Conservation (phyloP, 1,139 yeast genomes). For the Hyphopichia buzzinii region DNA sequence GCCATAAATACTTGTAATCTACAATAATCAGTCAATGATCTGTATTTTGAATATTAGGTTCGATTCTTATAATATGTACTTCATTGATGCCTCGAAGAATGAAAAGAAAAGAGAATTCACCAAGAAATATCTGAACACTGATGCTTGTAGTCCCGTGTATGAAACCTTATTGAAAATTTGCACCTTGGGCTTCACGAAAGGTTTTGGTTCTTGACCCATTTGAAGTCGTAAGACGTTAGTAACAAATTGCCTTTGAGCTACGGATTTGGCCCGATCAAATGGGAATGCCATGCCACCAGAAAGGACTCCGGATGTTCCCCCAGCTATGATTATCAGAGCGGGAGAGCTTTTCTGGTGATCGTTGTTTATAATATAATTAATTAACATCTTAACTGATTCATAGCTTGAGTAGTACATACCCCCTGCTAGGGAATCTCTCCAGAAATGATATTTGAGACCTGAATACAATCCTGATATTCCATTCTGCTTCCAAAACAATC, state of each 20-base stretch:
- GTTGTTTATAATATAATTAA: constrained; percentile 1
- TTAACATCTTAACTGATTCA: constrained; percentile 4
- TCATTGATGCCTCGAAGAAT: constrained; percentile 4
- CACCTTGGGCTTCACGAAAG: background rate
- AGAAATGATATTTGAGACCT: constrained; percentile 6
- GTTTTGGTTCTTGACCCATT: background rate
- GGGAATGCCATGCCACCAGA: constrained; percentile 7
- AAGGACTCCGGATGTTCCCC: constrained; percentile 7
- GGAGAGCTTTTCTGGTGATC: constrained; percentile 1
- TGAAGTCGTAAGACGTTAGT: background rate
- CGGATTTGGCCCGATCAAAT: constrained; percentile 6
- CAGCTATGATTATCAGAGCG: constrained; percentile 6
- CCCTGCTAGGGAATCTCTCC: constrained; percentile 6
- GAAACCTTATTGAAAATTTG: background rate
- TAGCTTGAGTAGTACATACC: constrained; percentile 7
- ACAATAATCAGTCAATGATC: background rate
- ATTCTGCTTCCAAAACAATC: constrained; percentile 2
- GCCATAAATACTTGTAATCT: background rate
- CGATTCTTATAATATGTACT: background rate
- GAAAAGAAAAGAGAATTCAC: constrained; percentile 2
- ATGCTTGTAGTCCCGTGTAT: constrained; percentile 2
- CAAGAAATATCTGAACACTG: constrained; percentile 1
- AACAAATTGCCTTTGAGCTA: constrained; percentile 4
- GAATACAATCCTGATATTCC: constrained; percentile 5
- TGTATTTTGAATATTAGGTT: background rate